Conservation (phyloP, 2,329 filamentous ascomycete genomes). For the Alternaria triticimaculans region DNA sequence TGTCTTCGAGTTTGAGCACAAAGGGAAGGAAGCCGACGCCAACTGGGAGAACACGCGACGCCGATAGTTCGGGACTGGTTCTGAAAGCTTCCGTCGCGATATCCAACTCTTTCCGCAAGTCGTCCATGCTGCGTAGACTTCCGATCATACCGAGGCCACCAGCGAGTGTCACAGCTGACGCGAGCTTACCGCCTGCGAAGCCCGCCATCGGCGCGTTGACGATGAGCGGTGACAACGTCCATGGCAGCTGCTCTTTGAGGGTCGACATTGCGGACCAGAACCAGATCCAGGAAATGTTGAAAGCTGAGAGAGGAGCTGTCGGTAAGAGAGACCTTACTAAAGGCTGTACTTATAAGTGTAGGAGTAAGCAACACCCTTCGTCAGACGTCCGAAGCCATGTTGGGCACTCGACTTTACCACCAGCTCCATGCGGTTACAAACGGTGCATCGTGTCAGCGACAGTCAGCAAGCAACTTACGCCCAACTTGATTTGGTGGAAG, state of each 20-base stretch:
- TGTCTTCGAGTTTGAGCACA: conserved; percentile 52
- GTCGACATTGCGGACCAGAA: conserved; percentile 13
- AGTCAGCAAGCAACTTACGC: not conserved
- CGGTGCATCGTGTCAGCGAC: not conserved
- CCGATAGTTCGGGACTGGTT: conserved; percentile 17
- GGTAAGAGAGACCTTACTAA: not conserved
- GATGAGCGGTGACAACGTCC: conserved; percentile 64
- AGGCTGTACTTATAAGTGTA: not conserved
- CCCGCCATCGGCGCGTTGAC: conserved; percentile 72
- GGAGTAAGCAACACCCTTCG: not conserved
- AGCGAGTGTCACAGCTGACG: conserved; percentile 65
- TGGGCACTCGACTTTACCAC: not conserved
- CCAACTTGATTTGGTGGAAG: not conserved
- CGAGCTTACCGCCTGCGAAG: conserved; percentile 62
- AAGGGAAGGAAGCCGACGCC: conserved; percentile 69
- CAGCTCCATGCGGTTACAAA: not conserved
- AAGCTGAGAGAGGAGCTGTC: not conserved
- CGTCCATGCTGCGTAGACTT: conserved; percentile 43
- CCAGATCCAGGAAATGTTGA: not conserved
- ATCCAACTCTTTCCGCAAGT: conserved; percentile 38
- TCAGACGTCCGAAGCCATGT: not conserved
- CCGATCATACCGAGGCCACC: conserved; percentile 56
- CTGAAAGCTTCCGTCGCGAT: conserved; percentile 25
- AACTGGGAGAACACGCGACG: conserved; percentile 52
- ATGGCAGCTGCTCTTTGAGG: conserved; percentile 52